phyloP scores from a whole-genome alignment of 139 green algal species.

The Auxenochlorella protothecoides region DNA sequence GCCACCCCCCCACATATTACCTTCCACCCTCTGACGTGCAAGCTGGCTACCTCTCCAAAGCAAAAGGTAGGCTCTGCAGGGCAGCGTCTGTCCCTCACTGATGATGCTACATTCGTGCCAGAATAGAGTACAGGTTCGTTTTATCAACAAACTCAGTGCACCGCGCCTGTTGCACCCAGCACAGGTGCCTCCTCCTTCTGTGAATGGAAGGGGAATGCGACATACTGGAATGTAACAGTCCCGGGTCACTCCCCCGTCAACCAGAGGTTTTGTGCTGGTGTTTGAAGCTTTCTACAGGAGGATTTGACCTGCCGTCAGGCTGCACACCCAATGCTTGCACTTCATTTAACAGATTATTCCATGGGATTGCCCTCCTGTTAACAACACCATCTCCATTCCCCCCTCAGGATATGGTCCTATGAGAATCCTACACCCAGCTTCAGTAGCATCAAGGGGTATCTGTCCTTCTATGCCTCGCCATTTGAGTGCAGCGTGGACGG shows the following conservation, averaged over 20 bases:
- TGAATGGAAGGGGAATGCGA: slow-evolving; percentile 39
- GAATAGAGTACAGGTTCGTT: no score
- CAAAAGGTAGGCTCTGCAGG: not conserved
- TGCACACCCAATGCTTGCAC: slow-evolving; percentile 1
- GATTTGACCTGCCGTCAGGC: not conserved
- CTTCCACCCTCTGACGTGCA: slow-evolving; percentile 14
- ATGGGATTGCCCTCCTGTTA: not conserved
- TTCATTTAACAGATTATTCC: slow-evolving; percentile 2
- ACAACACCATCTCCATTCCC: not conserved
- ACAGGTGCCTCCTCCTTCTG: slow-evolving; percentile 21
- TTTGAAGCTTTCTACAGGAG: not conserved
- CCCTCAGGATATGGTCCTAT: slow-evolving; percentile 32
- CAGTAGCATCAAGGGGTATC: slow-evolving; percentile 17
- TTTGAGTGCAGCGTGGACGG: slow-evolving; percentile 33
- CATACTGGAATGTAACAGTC: slow-evolving; percentile 21
- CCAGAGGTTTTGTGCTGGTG: not conserved
- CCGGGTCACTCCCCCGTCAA: not conserved
- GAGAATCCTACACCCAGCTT: slow-evolving; percentile 24
- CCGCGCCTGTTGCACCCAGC: no score
- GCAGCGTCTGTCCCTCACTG: no score
- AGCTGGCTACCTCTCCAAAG: slow-evolving; percentile 1
- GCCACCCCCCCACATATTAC: slow-evolving; percentile 22
- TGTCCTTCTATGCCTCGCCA: slow-evolving; percentile 32
- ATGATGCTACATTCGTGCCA: no score
- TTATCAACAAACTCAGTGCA: no score